These are phyloP conservation scores for Sordariomycetes sp. DNA, from an alignment of 2,329 filamentous ascomycete genomes.

Conservation along the genomic window DNA sequence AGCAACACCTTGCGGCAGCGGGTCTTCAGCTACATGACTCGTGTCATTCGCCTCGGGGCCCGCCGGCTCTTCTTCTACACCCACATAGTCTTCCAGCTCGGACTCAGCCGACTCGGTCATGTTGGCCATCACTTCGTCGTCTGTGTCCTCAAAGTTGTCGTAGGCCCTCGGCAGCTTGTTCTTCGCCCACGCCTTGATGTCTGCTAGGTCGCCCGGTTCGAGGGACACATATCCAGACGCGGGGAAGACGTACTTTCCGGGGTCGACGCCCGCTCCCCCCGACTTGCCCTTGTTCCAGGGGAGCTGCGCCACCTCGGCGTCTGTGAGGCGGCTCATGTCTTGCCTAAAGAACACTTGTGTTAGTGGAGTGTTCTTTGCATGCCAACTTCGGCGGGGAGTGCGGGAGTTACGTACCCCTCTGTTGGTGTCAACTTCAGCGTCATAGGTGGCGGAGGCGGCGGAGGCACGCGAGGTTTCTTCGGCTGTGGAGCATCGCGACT, in stretches of 20 bases:
- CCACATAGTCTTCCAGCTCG: too few species aligned
- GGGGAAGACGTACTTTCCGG: not conserved
- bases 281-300: not conserved
- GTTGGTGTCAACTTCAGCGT: not conserved
- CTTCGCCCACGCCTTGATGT: not conserved
- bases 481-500: too few species aligned
- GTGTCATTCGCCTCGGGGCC: too few species aligned
- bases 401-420: not conserved
- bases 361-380: not conserved
- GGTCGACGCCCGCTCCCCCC: not conserved
- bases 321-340: not conserved
- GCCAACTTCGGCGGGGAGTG: not conserved
- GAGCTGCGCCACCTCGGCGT: not conserved
- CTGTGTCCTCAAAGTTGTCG: not conserved
- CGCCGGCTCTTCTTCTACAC: too few species aligned
- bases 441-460: too few species aligned
- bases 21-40: too few species aligned
- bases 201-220: not conserved
- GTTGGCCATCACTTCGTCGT: not conserved
- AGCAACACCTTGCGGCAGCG: too few species aligned
- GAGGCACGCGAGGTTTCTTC: too few species aligned
- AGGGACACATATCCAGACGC: not conserved
- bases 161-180: not conserved
- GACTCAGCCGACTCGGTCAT: too few species aligned
- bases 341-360: not conserved